Percentiles rank a stretch among this genome's conserved stretches.
phyloP scores from a whole-genome alignment of 352 stramenopile genomes.

The Thalassiosira mediterranea region DNA sequence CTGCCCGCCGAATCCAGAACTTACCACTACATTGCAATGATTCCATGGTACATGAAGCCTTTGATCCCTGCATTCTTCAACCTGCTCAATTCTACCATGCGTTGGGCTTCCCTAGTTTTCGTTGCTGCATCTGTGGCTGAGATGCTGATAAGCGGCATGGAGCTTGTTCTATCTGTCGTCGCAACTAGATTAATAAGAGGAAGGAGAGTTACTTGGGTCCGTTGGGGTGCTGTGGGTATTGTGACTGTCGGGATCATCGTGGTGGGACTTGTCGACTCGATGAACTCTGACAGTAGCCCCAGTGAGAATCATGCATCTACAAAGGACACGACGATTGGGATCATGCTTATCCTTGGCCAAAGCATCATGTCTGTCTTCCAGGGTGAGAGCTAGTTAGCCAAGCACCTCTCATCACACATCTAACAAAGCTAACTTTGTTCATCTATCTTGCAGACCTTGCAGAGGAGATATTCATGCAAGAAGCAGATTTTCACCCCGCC shows the following conservation, averaged over 20 bases:
- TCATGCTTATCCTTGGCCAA: slow-evolving; percentile 42
- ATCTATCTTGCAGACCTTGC: too few species aligned
- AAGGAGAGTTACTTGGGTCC: slow-evolving; percentile 17
- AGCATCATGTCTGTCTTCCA: slow-evolving; percentile 44
- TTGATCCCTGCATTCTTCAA: slow-evolving; percentile 52
- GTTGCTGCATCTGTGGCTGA: slow-evolving; percentile 55
- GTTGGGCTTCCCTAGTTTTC: slow-evolving; percentile 52
- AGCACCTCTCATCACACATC: too few species aligned
- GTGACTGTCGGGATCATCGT: slow-evolving; percentile 34
- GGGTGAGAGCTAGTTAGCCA: too few species aligned
- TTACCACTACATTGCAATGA: too few species aligned
- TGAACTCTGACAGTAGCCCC: slow-evolving; percentile 16
- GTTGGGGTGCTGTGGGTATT: slow-evolving; percentile 44
- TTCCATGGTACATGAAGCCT: slow-evolving; percentile 42
- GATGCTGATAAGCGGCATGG: slow-evolving; percentile 54
- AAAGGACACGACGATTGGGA: slow-evolving; percentile 24
- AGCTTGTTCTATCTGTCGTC: slow-evolving; percentile 41
- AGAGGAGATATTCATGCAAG: slow-evolving; percentile 62
- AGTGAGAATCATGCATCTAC: background rate
- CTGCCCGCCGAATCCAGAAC: too few species aligned
- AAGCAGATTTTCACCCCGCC: slow-evolving; percentile 38
- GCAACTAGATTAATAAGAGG: slow-evolving; percentile 34
- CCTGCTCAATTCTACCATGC: slow-evolving; percentile 27
- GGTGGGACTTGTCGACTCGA: slow-evolving; percentile 19
- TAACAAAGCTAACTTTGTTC: too few species aligned